Base-by-base conservation (phyloP, 805 yeast genomes). In the Yarrowia sp. region DNA sequence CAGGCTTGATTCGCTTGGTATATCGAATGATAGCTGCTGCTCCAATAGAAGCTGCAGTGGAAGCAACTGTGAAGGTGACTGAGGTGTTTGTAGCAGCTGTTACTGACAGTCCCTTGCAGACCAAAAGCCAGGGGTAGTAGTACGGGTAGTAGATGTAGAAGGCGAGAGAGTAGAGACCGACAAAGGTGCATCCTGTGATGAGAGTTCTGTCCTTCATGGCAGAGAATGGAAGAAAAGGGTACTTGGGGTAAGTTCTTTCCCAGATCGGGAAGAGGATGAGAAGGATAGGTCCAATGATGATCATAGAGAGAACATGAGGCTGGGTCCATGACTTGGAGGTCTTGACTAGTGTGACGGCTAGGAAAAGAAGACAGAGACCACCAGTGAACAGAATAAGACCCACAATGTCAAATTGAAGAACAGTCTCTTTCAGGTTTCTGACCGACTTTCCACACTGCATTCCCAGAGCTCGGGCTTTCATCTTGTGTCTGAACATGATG, bases 251-350 rank as follows among this genome's bases (percentile, higher is more conserved):
- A 3, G 15, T 9, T 12, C 13, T 40, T n/a, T 40, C 44, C 44
- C 44, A 40, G 44, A 40, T 40, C 5, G 44, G 44, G 9, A 40
- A 40, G 5, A n/a, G 19, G 10, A 40, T 9, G 10, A 40, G 44
- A 40, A 40, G 44, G 15, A 40, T 40, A 40, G 44, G 44, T 15
- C 44, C 44, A 6, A 40, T 40, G 44, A 40, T 40, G 44, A 40
- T 40, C 44, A 40, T 40, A 1, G 44, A 40, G 9, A 40, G 9
- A n/a, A 40, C 19, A n/a, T 40, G 44, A 2, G 44, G 17, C 9
- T 40, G 44, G 7, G 9, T n/a, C 44, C 44, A 40, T 15, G 44
- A 40, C 20, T 40, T n/a, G 9, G n/a, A 9, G 9, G 44, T 15
- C 17, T 40, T 40, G 19, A 40, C 44, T 9, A 40, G 17, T 13